Conservation (phyloP, 108 stramenopile species). For the Pseudonitzschia delicatissima region DNA sequence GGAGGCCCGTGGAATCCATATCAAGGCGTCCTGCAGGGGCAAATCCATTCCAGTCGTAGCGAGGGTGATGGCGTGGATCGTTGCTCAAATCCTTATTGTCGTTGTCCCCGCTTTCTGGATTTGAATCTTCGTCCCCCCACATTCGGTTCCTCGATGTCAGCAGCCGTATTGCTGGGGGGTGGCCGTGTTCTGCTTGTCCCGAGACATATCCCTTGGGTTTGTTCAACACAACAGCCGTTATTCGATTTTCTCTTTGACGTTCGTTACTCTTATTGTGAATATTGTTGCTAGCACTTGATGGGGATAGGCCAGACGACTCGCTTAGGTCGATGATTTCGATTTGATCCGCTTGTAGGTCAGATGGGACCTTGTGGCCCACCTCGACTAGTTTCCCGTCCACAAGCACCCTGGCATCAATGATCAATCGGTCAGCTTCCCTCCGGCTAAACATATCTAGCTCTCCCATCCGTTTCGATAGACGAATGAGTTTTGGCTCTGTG, state of each 20-base stretch:
- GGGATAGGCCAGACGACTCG: not conserved
- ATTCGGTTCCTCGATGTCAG: conserved; percentile 38
- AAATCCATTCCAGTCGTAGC: conserved; percentile 43
- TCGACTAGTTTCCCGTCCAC: conserved; percentile 43
- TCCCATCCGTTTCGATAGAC: conserved; percentile 74
- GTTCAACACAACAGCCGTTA: conserved; percentile 61
- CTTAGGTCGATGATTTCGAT: conserved; percentile 1
- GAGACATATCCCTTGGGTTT: conserved; percentile 82
- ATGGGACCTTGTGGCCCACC: conserved; percentile 49
- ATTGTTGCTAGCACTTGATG: conserved; percentile 16
- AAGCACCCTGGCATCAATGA: conserved; percentile 38
- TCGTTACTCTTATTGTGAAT: conserved; percentile 16
- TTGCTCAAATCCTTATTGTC: not conserved
- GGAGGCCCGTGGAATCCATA: conserved; percentile 60
- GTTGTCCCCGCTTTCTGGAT: not conserved
- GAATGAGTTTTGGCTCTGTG: conserved; percentile 24
- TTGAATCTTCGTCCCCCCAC: not conserved
- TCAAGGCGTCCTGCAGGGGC: conserved; percentile 77
- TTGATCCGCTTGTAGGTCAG: conserved; percentile 6
- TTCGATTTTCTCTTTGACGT: not conserved
- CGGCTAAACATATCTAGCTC: conserved; percentile 69
- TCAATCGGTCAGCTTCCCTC: conserved; percentile 67
- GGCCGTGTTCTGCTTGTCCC: conserved; percentile 60
- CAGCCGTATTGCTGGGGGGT: conserved; percentile 56
- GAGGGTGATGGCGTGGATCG: not conserved